A percentile compares a stretch with the other conserved stretches of the same genome.
Conservation (phyloP, 148 eudicot genomes). For the Fallopia convolvulus region DNA sequence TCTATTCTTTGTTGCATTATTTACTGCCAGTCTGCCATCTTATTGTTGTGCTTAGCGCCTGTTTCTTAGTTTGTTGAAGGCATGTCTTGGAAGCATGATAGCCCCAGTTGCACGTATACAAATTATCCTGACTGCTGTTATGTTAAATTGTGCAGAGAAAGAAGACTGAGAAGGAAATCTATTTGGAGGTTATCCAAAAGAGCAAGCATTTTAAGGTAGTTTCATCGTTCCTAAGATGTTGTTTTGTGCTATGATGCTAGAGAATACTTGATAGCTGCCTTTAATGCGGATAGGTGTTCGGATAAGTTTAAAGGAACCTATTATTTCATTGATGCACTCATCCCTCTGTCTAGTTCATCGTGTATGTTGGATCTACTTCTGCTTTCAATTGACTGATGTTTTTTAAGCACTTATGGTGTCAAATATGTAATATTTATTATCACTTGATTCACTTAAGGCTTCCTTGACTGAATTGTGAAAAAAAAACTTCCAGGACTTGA, state of each 20-base stretch:
- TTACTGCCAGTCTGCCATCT: background rate
- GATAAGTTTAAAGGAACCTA: background rate
- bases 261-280: background rate
- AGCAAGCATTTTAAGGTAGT: slow-evolving; percentile 84
- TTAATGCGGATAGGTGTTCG: background rate
- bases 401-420: background rate
- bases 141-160: slow-evolving; percentile 45
- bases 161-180: slow-evolving; percentile 82
- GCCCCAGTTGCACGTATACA: background rate
- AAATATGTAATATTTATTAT: background rate
- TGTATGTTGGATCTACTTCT: background rate
- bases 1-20: background rate
- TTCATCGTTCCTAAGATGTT: background rate
- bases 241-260: slow-evolving; percentile 4
- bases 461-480: background rate
- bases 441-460: background rate
- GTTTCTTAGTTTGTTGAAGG: background rate
- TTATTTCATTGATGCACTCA: background rate
- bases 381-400: background rate
- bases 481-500: slow-evolving; percentile 35
- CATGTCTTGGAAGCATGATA: background rate
- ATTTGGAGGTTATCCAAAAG: slow-evolving; percentile 75
- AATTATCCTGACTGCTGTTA: background rate
- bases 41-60: background rate
- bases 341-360: background rate